A percentile compares a stretch with the other conserved stretches of the same genome.
phyloP scores from a whole-genome alignment of 192 early-diverging fungal species.

The Spizellomyces sp. region DNA sequence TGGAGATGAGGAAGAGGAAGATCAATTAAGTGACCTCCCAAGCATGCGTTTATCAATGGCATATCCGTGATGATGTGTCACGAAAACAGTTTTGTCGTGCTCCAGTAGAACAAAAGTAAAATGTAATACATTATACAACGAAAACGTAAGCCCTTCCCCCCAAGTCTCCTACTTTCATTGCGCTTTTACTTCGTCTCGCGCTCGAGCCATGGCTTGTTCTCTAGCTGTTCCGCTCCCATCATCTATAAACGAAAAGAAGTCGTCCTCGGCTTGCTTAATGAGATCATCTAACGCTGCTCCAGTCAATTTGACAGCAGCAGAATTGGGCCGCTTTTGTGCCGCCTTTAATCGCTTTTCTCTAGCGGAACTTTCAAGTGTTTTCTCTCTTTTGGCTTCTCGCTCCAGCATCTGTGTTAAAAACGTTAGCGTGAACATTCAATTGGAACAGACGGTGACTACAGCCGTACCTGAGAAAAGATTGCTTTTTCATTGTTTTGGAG shows the following conservation, averaged over 20 bases:
- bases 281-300: slow-evolving; percentile 47
- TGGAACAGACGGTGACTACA: background rate
- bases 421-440: background rate
- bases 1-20: slow-evolving; percentile 2
- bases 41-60: too few species aligned
- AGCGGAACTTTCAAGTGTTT: slow-evolving; percentile 57
- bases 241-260: slow-evolving; percentile 56
- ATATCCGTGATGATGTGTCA: too few species aligned
- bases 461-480: slow-evolving; percentile 54
- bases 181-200: slow-evolving; percentile 23
- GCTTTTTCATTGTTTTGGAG: slow-evolving; percentile 60
- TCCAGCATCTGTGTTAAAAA: slow-evolving; percentile 54
- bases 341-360: slow-evolving; percentile 64
- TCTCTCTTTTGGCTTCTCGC: slow-evolving; percentile 63
- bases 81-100: too few species aligned
- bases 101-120: too few species aligned
- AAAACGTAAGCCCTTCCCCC: too few species aligned
- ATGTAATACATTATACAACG: too few species aligned
- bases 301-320: slow-evolving; percentile 36
- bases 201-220: slow-evolving; percentile 32
- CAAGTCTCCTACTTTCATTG: slow-evolving; percentile 1
- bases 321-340: slow-evolving; percentile 54
- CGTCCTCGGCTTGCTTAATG: slow-evolving; percentile 51
- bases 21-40: background rate
- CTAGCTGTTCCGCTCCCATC: slow-evolving; percentile 40